Conservation (phyloP, 139 green algal genomes). For the Chlorella sp. region DNA sequence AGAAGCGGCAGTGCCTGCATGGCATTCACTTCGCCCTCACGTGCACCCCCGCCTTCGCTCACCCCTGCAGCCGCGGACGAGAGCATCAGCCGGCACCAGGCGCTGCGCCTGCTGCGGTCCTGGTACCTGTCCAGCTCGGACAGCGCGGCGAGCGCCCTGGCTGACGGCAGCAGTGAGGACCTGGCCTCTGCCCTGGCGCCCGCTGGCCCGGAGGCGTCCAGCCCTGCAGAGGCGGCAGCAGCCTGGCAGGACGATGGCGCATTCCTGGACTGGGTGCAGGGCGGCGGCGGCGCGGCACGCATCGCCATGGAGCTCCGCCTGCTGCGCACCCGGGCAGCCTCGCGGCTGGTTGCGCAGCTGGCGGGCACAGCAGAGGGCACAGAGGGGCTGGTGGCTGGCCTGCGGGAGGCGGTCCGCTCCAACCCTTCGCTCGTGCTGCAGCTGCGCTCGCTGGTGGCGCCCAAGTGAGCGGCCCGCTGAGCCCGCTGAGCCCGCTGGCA, state of each 20-base stretch:
- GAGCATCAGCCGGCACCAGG: constrained; percentile 14
- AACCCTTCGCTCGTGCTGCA: constrained; percentile 62
- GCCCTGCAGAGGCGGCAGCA: background rate
- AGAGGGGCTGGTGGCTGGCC: constrained; percentile 64
- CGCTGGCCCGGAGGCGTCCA: background rate
- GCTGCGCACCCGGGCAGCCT: constrained; percentile 56
- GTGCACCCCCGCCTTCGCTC: background rate
- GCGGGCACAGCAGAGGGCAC: constrained; percentile 62
- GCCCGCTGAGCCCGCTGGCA: no score
- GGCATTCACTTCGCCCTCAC: no score
- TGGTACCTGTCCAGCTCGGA: constrained; percentile 46
- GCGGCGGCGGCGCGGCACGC: constrained; percentile 49
- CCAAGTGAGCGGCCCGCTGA: background rate
- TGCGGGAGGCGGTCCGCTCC: constrained; percentile 50
- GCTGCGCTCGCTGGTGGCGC: constrained; percentile 54
- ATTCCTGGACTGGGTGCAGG: constrained; percentile 81
- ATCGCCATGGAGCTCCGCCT: constrained; percentile 74
- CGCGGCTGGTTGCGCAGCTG: constrained; percentile 49
- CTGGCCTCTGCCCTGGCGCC: constrained; percentile 14
- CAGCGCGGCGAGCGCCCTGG: background rate
- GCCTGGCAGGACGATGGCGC: constrained; percentile 54
- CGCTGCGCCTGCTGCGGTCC: constrained; percentile 36
- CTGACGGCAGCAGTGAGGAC: background rate
- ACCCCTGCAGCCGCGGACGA: constrained; percentile 42
- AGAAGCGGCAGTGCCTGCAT: no score